phyloP scores from a whole-genome alignment of 768 basidiomycete species.

The Chalciporus piperatus region DNA sequence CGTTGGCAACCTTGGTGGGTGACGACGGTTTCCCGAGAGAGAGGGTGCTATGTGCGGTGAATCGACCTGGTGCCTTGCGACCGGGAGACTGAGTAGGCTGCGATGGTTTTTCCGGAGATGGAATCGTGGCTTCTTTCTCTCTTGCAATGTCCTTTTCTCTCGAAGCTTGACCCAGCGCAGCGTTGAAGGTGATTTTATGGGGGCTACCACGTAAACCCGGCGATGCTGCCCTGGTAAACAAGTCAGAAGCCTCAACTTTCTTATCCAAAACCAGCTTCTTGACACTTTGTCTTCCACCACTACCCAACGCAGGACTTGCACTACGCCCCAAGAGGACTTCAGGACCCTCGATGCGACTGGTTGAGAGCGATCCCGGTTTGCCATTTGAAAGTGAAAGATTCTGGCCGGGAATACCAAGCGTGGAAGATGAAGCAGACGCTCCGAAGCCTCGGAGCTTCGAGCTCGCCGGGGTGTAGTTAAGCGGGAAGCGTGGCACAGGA shows the following conservation, averaged over 20 bases:
- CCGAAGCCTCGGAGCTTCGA: constrained; percentile 71
- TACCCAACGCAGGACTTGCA: constrained; percentile 64
- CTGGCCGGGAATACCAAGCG: constrained; percentile 29
- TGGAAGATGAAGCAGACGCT: constrained; percentile 39
- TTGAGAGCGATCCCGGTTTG: constrained; percentile 52
- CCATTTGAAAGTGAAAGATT: constrained; percentile 50
- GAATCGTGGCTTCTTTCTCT: constrained; percentile 32
- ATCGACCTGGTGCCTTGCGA: constrained; percentile 41
- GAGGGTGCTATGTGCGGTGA: constrained; percentile 36
- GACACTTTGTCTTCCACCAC: constrained; percentile 73
- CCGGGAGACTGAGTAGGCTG: constrained; percentile 35
- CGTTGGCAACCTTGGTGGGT: constrained; percentile 27
- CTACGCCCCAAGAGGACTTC: constrained; percentile 60
- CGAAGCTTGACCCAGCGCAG: constrained; percentile 69
- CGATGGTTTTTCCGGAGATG: constrained; percentile 12
- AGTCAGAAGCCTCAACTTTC: constrained; percentile 70
- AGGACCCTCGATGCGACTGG: constrained; percentile 51
- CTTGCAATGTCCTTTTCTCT: constrained; percentile 66
- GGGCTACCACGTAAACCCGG: constrained; percentile 30
- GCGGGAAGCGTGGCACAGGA: constrained; percentile 59
- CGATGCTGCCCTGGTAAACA: constrained; percentile 53
- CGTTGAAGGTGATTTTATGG: constrained; percentile 66
- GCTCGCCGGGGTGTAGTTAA: constrained; percentile 61
- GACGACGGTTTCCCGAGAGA: constrained; percentile 28
- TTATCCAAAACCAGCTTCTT: constrained; percentile 92